Evolutionary conservation across 345 rosid species (phyloP).

Genomic region (Pugionium cornutum): DNA sequence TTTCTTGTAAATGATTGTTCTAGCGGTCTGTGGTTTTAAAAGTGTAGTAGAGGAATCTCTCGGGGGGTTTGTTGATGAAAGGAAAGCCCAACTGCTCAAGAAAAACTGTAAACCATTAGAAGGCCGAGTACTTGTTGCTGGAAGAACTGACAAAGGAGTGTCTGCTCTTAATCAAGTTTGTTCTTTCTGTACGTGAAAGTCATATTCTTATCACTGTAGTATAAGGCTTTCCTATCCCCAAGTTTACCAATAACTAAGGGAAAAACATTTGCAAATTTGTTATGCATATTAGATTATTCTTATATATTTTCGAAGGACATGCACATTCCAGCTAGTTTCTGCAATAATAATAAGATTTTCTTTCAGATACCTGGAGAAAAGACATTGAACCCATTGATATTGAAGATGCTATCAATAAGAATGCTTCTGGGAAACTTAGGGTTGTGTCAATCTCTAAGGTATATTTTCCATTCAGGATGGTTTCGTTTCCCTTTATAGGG

Average conservation of each 20-base stretch:
- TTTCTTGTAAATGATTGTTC: conserved; percentile 17
- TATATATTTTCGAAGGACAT: too few relatives aligned
- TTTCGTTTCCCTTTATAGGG: background rate
- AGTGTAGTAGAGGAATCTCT: conserved; percentile 80
- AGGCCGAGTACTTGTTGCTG: conserved; percentile 83
- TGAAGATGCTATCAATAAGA: conserved; percentile 62
- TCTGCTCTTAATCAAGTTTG: conserved; percentile 94
- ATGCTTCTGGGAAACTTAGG: conserved; percentile 67
- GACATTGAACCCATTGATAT: conserved; percentile 61
- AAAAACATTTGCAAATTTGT: conserved; percentile 6
- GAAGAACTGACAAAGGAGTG: conserved; percentile 98
- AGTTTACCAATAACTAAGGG: background rate
- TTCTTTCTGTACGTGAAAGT: conserved; percentile 78
- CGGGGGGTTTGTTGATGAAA: conserved; percentile 86
- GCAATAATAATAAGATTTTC: background rate
- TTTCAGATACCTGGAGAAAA: conserved; percentile 85
- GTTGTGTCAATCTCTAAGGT: conserved; percentile 75
- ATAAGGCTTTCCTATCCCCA: background rate
- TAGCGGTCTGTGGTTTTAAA: conserved; percentile 34
- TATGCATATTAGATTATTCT: background rate
- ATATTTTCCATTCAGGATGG: conserved; percentile 20
- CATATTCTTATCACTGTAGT: conserved; percentile 13
- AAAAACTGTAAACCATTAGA: conserved; percentile 75
- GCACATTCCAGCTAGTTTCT: background rate
- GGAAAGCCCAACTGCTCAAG: conserved; percentile 73